phyloP scores from a whole-genome alignment of 768 basidiomycete species.

The Gymnopilus dilepis region DNA sequence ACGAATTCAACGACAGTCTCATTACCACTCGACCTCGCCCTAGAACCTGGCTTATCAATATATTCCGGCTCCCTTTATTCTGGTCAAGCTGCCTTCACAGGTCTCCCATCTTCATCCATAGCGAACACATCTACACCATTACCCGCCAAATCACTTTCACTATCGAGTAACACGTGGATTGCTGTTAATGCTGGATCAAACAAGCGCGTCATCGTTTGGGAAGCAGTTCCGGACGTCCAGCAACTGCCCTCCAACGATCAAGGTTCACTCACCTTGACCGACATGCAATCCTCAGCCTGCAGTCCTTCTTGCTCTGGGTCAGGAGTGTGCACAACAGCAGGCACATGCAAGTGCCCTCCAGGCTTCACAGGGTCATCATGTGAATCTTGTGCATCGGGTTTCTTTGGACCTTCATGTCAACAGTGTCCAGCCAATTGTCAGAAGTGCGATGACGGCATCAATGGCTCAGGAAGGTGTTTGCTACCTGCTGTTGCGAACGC shows the following conservation, averaged over 20 bases:
- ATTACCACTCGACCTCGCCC: constrained; percentile 68
- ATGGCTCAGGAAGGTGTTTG: constrained; percentile 75
- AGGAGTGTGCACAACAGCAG: constrained; percentile 64
- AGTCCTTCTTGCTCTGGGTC: constrained; percentile 69
- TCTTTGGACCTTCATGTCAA: constrained; percentile 73
- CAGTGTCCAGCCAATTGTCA: constrained; percentile 69
- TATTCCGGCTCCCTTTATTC: constrained; percentile 70
- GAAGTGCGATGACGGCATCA: constrained; percentile 77
- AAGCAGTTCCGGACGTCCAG: constrained; percentile 72
- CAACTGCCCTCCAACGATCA: constrained; percentile 62
- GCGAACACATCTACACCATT: constrained; percentile 57
- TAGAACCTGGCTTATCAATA: constrained; percentile 69
- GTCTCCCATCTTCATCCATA: constrained; percentile 56
- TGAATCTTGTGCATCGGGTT: constrained; percentile 70
- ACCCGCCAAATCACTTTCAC: constrained; percentile 60
- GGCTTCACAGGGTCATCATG: constrained; percentile 81
- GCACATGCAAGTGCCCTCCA: constrained; percentile 69
- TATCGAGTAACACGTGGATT: constrained; percentile 73
- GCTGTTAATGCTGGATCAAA: constrained; percentile 61
- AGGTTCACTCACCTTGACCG: constrained; percentile 61
- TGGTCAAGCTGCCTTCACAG: constrained; percentile 63
- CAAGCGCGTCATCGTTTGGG: constrained; percentile 78
- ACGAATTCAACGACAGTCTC: constrained; percentile 54
- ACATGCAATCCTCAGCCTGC: constrained; percentile 76
- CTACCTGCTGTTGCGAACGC: constrained; percentile 53